These are phyloP conservation scores for Phytophthora rubi DNA, from an alignment of 352 stramenopile species.

Conservation along the genomic window DNA sequence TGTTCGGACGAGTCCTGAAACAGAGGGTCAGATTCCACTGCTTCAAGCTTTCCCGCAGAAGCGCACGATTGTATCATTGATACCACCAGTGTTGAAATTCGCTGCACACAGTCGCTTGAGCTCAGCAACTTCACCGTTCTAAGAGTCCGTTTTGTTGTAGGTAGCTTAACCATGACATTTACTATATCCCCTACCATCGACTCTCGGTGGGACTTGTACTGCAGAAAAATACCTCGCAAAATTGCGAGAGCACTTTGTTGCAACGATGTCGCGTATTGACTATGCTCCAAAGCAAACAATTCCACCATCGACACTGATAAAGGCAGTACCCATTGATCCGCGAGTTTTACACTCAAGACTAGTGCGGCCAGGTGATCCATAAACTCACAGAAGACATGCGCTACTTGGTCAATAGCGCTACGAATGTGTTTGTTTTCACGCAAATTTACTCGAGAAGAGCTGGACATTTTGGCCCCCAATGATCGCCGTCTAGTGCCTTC, in stretches of 20 bases:
- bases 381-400: slow-evolving; percentile 74
- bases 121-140: slow-evolving; percentile 71
- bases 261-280: slow-evolving; percentile 57
- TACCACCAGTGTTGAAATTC: slow-evolving; percentile 72
- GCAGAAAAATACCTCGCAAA: slow-evolving; percentile 69
- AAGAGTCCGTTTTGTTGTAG: slow-evolving; percentile 74
- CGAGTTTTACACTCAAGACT: slow-evolving; percentile 70
- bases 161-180: slow-evolving; percentile 76
- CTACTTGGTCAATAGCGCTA: slow-evolving; percentile 61
- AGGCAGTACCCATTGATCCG: slow-evolving; percentile 76
- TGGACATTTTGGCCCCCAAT: slow-evolving; percentile 16
- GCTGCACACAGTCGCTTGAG: slow-evolving; percentile 61
- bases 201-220: slow-evolving; percentile 64
- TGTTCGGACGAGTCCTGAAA: slow-evolving; percentile 13
- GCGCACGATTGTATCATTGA: slow-evolving; percentile 64
- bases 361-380: slow-evolving; percentile 73
- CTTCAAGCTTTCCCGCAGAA: slow-evolving; percentile 18
- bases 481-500: slow-evolving; percentile 15
- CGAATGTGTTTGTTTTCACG: slow-evolving; percentile 56
- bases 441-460: slow-evolving; percentile 47
- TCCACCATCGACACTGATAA: slow-evolving; percentile 75
- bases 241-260: slow-evolving; percentile 71
- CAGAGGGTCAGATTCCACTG: slow-evolving; percentile 8
- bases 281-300: slow-evolving; percentile 77
- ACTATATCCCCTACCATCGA: slow-evolving; percentile 79